Percentiles rank a stretch among this genome's conserved stretches.
These are phyloP conservation scores for Albophoma yamanashiensis DNA, from an alignment of 2,329 filamentous ascomycete species.

Conservation along the genomic window DNA sequence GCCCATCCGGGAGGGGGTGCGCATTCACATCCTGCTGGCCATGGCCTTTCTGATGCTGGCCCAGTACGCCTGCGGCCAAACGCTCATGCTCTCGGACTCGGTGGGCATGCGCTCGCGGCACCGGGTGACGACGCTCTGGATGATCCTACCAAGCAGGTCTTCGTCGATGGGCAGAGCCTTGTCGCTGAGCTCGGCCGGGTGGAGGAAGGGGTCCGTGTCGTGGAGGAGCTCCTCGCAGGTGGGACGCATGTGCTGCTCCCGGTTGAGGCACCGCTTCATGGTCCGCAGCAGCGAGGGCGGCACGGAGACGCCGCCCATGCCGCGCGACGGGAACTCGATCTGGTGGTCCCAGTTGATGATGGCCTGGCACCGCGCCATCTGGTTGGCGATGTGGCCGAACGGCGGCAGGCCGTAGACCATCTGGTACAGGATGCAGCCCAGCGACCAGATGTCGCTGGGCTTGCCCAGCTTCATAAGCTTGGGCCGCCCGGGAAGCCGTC, in stretches of 20 bases:
- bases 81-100: slow-evolving; percentile 41
- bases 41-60: slow-evolving; percentile 44
- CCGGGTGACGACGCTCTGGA: slow-evolving; percentile 50
- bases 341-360: slow-evolving; percentile 69
- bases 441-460: slow-evolving; percentile 88
- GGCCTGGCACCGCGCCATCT: slow-evolving; percentile 75
- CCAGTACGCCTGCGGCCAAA: slow-evolving; percentile 54
- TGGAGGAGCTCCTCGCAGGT: slow-evolving; percentile 53
- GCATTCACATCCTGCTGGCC: slow-evolving; percentile 16
- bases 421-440: slow-evolving; percentile 94
- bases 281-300: slow-evolving; percentile 49
- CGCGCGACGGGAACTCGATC: slow-evolving; percentile 62
- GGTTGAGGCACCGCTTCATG: slow-evolving; percentile 50
- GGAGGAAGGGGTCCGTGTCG: slow-evolving; percentile 50
- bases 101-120: slow-evolving; percentile 48
- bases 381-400: slow-evolving; percentile 84
- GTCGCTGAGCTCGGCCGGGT: slow-evolving; percentile 46
- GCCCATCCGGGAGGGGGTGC: not conserved
- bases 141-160: slow-evolving; percentile 49
- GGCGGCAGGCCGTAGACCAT: slow-evolving; percentile 97
- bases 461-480: slow-evolving; percentile 95
- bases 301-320: slow-evolving; percentile 53
- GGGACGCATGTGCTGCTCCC: slow-evolving; percentile 51
- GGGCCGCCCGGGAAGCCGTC: slow-evolving; percentile 30
- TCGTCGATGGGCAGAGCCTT: slow-evolving; percentile 49